Evolutionary conservation across 257 asterid genomes (phyloP), one percentile per base, ranked within the genome.

Genomic region (Solanum sitiens): DNA sequence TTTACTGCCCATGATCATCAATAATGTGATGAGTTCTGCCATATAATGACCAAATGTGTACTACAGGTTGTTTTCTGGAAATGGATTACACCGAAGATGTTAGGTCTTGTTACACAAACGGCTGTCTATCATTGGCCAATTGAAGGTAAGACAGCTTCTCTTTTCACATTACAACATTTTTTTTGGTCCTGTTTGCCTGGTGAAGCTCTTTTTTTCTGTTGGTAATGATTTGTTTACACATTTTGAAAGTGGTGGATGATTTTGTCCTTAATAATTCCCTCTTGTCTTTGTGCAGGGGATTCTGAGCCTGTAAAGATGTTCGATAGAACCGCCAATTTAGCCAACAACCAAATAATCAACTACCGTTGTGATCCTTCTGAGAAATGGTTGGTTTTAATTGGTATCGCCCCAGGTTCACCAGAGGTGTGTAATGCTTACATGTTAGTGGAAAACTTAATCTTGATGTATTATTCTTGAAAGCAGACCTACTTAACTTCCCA

Each of bases 321-420:
- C 89, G 99, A 97, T 87, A 95, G 99, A 93, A 92, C 99, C 13
- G 98, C 98, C 89, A 97, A 96, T 91, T 91, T 96, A 85, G 91
- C 98, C 83, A 97, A 92, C 95, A 96, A 97, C 87, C 99, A 96
- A 90, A 95, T 97, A 79, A 97, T 96, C 90, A 97, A 96, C 91
- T 97, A 97, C 90, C 92, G 96, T 86, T 96, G 99, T 13, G 99
- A 97, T 87, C 98, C 99, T 89, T 92, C 99, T 86, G 99, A 96
- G 91, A 96, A 97, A 90, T 97, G 99, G 99, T 90, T 97, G 99
- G 98, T 96, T 89, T 90, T 97, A 94, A 94, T 96, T 89, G 99
- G 99, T 63, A 96, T 95, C 82, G 99, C 99, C 86, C 99, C 99
- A 89, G 99, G 99, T 86, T 94, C 98, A 35, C 91, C 99, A 2